Evolutionary conservation across 2,329 filamentous ascomycete genomes (phyloP), one percentile per base, ranked within the genome.

Genomic region (Fusarium ramigenum): DNA sequence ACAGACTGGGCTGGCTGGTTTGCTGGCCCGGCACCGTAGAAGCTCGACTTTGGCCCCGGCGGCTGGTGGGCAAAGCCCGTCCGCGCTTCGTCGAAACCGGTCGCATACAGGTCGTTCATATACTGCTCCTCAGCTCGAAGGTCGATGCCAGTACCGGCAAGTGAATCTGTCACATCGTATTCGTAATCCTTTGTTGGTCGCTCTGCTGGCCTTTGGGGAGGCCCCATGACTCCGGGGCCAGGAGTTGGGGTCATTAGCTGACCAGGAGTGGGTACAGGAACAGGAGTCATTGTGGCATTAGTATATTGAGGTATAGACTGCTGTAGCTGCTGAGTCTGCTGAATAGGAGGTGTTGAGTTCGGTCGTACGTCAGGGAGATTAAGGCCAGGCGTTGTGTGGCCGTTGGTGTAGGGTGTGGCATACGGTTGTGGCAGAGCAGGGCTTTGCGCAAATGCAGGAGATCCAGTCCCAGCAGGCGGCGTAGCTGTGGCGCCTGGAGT

Each of bases 111-210:
- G 66, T 90, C 91, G 49, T 93, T 91, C 81, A 96, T 87, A 74
- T 91, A 93, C 76, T 95, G 93, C 78, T 97, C 94, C 81, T 97
- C 95, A 73, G 94, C 94, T 66, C 92, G 91, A 52, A 97, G 83
- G 84, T 97, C 93, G 72, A 98, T 94, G 56, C 94, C 95, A 21
- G 94, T 96, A 23, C 93, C 93, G 23, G 92, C 92, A 61, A 97
- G 83, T 57, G 95, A 93, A 83, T 98, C 95, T 73, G 92, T 93
- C 50, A 95, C 88, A 77, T 97, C 94, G 76, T 95, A 90, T 64
- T 89, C 85, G 63, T 87, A 86, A 61, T 88, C 87, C 73, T 91
- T 94, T 18, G 88, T 87, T 47, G 90, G 88, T 73, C 87, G 86
- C 64, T 93, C 92, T 23, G 86, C 85, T 65, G 86, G 90, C 77